Conservation (phyloP, 2,329 filamentous ascomycete species). For the Pseudocercospora pini-densiflorae region DNA sequence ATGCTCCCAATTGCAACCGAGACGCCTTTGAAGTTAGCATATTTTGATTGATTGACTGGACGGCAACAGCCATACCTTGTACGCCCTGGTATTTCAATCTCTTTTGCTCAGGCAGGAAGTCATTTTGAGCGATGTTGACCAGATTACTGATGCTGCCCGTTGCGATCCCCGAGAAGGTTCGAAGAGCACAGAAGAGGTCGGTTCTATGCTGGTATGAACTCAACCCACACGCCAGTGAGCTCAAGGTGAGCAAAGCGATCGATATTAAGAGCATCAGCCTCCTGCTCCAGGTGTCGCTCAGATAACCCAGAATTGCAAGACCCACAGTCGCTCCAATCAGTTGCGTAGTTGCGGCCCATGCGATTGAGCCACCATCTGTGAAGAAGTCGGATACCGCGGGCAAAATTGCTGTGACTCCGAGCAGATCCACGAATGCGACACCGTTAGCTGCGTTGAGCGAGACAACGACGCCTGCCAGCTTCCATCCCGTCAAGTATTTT, state of each 20-base stretch:
- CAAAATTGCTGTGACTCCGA: slow-evolving; percentile 23
- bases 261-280: slow-evolving; percentile 25
- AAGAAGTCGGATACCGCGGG: slow-evolving; percentile 21
- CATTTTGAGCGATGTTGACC: slow-evolving; percentile 33
- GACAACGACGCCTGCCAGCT: slow-evolving; percentile 17
- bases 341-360: slow-evolving; percentile 28
- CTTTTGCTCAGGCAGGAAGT: slow-evolving; percentile 24
- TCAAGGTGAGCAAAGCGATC: slow-evolving; percentile 14
- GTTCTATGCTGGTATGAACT: slow-evolving; percentile 1
- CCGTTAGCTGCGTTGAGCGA: slow-evolving; percentile 22
- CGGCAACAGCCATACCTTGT: slow-evolving; percentile 28
- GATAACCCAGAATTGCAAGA: slow-evolving; percentile 27
- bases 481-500: slow-evolving; percentile 26
- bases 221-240: slow-evolving; percentile 19
- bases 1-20: slow-evolving; percentile 29
- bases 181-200: slow-evolving; percentile 19
- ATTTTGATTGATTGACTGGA: no score
- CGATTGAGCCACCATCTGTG: slow-evolving; percentile 23
- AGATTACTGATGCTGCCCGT: slow-evolving; percentile 30
- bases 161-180: slow-evolving; percentile 27
- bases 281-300: slow-evolving; percentile 29
- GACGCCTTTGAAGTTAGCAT: slow-evolving; percentile 1
- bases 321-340: slow-evolving; percentile 27
- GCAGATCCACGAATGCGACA: slow-evolving; percentile 20
- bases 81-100: slow-evolving; percentile 30